Base-by-base conservation (phyloP, 2,329 filamentous ascomycete species). In the Atkinsonella hypoxylon region DNA sequence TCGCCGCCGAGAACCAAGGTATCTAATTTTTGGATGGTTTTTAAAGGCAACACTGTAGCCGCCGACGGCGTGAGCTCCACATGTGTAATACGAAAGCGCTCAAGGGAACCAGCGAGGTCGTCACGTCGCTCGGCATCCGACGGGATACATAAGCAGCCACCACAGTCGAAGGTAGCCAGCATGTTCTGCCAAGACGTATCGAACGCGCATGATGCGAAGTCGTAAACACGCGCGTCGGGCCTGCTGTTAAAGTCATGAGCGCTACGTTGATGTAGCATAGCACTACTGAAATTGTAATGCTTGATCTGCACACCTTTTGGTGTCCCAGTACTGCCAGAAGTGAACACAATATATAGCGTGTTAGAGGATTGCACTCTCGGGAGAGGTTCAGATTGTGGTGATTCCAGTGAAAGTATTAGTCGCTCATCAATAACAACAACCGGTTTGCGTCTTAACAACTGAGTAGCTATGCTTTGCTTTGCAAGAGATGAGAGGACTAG, bases 221-320 rank as follows among this genome's bases (percentile, higher is more conserved):
- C 57, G 13, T 56, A 57, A 2, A 59, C 55, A 7, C 59, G 48
- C 4, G 57, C 50, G 12, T 50, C 39, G 9, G 31, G 26, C 8
- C 20, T 53, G 45, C 31, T 41, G 4, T 32, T 42, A 39, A 57
- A 51, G 11, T 53, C 47, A 3, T 56, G 53, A 12, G 48, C 45
- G 20, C 50, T 36, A 26, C 42, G 43, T 31, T 58, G 52, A 26
- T 56, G 48, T 1, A 22, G 39, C 20, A 53, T 50, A 4, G 55
- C 45, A 13, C 51, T 54, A 34, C 51, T 48, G 26, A 57, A 54
- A 20, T 54, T 54, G 2, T 48, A 51, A 48, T 60, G 58, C 10
- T 56, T 54, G 13, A 63, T 55, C 22, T 74, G 64, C n/a, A 76
- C 71, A 36, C 74, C 74, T 61, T 77, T 77, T 2, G 74, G 74